Conservation (phyloP, 139 green algal species). For the Chlorella sorokiniana region DNA sequence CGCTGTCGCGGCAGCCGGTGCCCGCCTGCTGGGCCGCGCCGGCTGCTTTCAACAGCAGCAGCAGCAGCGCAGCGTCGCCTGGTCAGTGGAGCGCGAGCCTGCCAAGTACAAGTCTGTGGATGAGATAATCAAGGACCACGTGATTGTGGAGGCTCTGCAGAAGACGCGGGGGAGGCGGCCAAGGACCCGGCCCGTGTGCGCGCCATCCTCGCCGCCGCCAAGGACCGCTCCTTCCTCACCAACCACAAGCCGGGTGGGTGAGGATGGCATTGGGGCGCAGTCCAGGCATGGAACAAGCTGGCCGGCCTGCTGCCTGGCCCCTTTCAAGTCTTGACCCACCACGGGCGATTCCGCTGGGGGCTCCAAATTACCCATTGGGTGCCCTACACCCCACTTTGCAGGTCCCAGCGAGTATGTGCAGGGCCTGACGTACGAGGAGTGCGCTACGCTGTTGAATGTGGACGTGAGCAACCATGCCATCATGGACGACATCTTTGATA, state of each 20-base stretch:
- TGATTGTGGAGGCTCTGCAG: constrained; percentile 52
- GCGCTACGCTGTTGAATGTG: constrained; percentile 72
- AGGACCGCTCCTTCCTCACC: constrained; percentile 63
- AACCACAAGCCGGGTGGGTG: constrained; percentile 49
- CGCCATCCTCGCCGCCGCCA: constrained; percentile 60
- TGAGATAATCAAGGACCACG: constrained; percentile 56
- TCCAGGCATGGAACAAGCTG: too few relatives aligned
- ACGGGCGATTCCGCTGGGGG: too few relatives aligned
- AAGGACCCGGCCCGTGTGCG: constrained; percentile 49
- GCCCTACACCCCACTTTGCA: not conserved
- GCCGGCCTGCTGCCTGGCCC: too few relatives aligned
- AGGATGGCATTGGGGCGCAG: not conserved
- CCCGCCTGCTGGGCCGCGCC: not conserved
- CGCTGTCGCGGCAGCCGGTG: not conserved
- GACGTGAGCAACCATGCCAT: constrained; percentile 53
- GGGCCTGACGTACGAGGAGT: constrained; percentile 68
- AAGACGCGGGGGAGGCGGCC: constrained; percentile 46
- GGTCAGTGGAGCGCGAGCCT: constrained; percentile 58
- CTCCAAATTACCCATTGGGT: too few relatives aligned
- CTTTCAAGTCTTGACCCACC: too few relatives aligned
- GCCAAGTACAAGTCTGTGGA: constrained; percentile 37
- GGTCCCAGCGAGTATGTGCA: constrained; percentile 50
- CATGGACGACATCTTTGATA: constrained; percentile 65
- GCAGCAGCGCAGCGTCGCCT: constrained; percentile 43
- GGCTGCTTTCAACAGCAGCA: too few relatives aligned